A percentile compares a stretch with the other conserved stretches of the same genome.
Conservation (phyloP, 192 early-diverging fungal genomes). For the Geranomyces michiganensis region DNA sequence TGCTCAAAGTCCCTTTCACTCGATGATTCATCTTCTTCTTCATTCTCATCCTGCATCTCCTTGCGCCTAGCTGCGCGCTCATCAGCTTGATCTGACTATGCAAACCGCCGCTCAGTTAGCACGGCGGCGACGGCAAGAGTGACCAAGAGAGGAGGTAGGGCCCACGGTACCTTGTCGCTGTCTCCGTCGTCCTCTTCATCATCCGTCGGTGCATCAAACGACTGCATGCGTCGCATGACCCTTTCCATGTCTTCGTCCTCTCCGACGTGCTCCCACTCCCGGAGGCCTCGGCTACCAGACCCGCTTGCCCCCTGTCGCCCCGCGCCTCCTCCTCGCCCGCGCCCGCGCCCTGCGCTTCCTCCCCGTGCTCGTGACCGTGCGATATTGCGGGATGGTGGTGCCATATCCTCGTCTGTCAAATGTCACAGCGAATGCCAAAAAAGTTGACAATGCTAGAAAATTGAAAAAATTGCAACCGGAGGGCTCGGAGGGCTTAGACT, state of each 20-base stretch:
- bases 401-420: too few species aligned
- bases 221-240: constrained; percentile 27
- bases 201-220: constrained; percentile 18
- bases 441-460: too few species aligned
- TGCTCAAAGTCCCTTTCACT: constrained; percentile 11
- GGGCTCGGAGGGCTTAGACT: too few species aligned
- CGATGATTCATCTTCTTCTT: constrained; percentile 9
- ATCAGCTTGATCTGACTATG: constrained; percentile 7
- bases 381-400: too few species aligned
- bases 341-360: neutral
- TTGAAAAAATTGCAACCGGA: too few species aligned
- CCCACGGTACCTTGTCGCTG: neutral
- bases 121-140: neutral
- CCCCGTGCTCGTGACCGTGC: neutral
- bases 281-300: neutral
- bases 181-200: neutral
- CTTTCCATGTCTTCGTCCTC: constrained; percentile 26
- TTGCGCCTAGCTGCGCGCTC: neutral
- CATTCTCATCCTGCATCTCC: constrained; percentile 17
- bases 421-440: too few species aligned
- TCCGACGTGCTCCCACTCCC: constrained; percentile 11
- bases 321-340: neutral
- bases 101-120: neutral
- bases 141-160: too few species aligned
- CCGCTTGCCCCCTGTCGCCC: neutral